Evolutionary conservation across 2,329 filamentous ascomycete genomes (phyloP), one percentile per base, ranked within the genome.

Genomic region (Diaporthe sp.): DNA sequence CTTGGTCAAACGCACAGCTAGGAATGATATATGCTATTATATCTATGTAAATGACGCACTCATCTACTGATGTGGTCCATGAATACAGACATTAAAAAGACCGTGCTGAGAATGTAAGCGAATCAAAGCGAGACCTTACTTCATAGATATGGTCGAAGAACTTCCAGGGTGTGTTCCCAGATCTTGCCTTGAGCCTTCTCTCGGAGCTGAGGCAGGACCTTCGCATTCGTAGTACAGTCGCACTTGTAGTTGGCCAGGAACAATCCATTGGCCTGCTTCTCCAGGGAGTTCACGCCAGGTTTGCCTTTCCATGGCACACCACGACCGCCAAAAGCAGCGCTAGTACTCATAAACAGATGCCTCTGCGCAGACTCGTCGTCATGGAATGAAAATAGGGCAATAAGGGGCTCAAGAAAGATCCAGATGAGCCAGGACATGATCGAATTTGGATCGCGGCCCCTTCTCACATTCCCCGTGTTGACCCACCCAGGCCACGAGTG

Each of bases 401-500:
- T 80, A 31, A 85, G 74, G 0, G 80, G 83, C 71, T 82, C 80
- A 4, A 84, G 74, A 13, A 85, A 20, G 4, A 83, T 76, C 80
- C 82, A 81, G 63, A 83, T 75, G 9, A 83, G 20, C 81, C 83
- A 84, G 44, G 42, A 78, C 74, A 78, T 53, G 42, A 80, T 31
- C 2, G 81, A 82, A n/a, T 77, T 76, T 9, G 80, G 72, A 12
- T 82, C 80, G 1, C 74, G 17, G 4, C 82, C 81, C 70, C 83
- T 80, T 42, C 51, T 75, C 22, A 81, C 79, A 76, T 84, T 84
- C 5, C 83, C 83, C 12, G 84, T 85, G 68, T 80, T 81, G 61
- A 85, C 84, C 73, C 72, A 79, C 0, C 84, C 84, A 2, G 85
- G 84, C 74, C 78, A 81, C 3, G 81, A 80, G 77, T 86, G 84